A percentile compares a stretch with the other conserved stretches of the same genome.
phyloP scores from a whole-genome alignment of 164 flowering plant species.

The Houttuynia cordata region DNA sequence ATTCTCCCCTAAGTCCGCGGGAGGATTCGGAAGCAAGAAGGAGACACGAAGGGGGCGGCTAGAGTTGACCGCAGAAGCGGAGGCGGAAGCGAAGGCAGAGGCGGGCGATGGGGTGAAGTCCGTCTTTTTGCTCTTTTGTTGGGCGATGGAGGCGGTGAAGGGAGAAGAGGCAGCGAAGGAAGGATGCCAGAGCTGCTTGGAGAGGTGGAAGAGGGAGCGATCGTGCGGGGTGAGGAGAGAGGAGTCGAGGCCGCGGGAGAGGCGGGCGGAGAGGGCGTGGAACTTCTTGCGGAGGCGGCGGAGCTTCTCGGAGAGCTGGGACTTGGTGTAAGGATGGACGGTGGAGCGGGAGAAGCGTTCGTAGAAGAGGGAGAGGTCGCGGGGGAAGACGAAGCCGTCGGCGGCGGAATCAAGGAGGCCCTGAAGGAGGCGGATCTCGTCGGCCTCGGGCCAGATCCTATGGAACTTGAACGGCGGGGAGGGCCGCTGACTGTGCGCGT shows the following conservation, averaged over 20 bases:
- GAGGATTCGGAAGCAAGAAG: conserved; percentile 12
- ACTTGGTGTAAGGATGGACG: conserved; percentile 44
- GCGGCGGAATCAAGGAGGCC: conserved; percentile 38
- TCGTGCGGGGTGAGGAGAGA: conserved; percentile 39
- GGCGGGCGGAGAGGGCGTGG: conserved; percentile 31
- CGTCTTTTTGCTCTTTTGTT: neutral
- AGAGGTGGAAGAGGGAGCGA: conserved; percentile 33
- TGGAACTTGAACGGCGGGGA: conserved; percentile 48
- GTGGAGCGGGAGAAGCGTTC: conserved; percentile 31
- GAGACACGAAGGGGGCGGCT: conserved; percentile 11
- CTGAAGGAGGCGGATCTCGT: conserved; percentile 53
- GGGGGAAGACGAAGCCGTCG: conserved; percentile 31
- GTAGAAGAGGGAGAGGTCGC: conserved; percentile 43
- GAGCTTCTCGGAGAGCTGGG: conserved; percentile 71
- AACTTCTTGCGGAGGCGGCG: conserved; percentile 52
- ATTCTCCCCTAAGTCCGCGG: neutral
- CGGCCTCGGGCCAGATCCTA: conserved; percentile 57
- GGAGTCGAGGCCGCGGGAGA: conserved; percentile 30
- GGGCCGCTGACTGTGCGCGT: neutral
- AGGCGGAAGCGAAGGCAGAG: neutral
- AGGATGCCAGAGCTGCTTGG: conserved; percentile 45
- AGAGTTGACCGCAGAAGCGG: neutral
- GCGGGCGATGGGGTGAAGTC: conserved; percentile 1
- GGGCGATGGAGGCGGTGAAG: conserved; percentile 7
- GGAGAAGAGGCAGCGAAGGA: conserved; percentile 25